Evolutionary conservation across 1,284 basidiomycete species (phyloP).

Genomic region (Trametes hirsuta): DNA sequence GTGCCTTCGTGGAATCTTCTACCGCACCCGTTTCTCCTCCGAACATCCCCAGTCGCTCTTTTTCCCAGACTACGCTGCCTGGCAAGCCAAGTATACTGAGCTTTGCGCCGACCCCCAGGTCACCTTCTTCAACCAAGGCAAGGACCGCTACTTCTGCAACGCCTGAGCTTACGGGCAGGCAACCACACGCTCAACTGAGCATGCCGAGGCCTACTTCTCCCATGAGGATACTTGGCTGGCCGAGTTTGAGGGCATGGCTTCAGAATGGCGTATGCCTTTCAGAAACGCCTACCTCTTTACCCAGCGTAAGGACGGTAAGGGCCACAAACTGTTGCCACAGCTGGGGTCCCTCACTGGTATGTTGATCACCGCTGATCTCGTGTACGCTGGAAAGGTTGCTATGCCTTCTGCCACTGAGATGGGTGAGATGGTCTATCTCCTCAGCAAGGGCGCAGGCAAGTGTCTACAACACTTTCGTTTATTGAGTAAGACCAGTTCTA

Average conservation of each 20-base stretch:
- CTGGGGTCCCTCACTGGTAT: background rate
- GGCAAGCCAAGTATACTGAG: background rate
- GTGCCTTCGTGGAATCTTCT: background rate
- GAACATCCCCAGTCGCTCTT: background rate
- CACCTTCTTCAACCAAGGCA: background rate
- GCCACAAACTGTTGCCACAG: background rate
- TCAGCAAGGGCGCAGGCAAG: background rate
- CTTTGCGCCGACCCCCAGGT: background rate
- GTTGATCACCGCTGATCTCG: background rate
- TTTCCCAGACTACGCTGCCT: background rate
- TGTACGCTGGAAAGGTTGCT: background rate
- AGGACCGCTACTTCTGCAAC: background rate
- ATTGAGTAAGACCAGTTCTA: background rate
- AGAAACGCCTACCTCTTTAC: background rate
- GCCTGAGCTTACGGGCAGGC: background rate
- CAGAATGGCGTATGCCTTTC: background rate
- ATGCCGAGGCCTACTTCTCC: background rate
- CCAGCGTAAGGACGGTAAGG: background rate
- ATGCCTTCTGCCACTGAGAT: background rate
- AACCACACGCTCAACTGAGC: background rate
- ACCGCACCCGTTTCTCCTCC: background rate
- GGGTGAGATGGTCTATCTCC: background rate
- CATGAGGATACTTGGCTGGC: background rate
- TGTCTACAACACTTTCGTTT: background rate
- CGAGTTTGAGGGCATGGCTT: background rate